Base-by-base conservation (phyloP, 139 green algal species). In the Yamagishiella unicocca region DNA sequence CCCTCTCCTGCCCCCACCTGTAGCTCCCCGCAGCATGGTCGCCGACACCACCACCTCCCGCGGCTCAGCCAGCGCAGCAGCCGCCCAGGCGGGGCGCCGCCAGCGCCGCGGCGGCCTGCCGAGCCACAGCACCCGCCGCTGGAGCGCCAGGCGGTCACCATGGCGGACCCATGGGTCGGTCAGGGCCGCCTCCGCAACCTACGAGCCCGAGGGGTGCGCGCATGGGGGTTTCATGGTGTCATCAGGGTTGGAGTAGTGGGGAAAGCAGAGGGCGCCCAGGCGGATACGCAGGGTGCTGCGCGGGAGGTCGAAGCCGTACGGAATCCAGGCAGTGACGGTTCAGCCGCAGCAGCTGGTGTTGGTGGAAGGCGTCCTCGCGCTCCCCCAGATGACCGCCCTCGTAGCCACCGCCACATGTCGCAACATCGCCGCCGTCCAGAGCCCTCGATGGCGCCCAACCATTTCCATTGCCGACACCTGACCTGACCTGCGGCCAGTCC, bases 101-200 rank as follows among this genome's bases (percentile, higher is more conserved):
- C 96, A 98, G 3, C 95, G 84, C 24, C 94, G 83, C 4, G 96
- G 96, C 25, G 94, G 95, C 87, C 96, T 97, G n/a, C 92, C 92
- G 72, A 98, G 92, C 31, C 94, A 89, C 88, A 98, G 91, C 42
- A 96, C 84, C 19, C 95, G 93, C 50, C 96, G 92, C 89, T 97
- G 94, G 70, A 91, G 81, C 12, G 46, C 73, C 53, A 93, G 67
- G 24, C 67, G 53, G 76, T 96, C 92, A 19, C 96, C 96, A 46
- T 90, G 82, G 29, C 89, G 89, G 61, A 98, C 91, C 91, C 91
- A 95, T 8, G 88, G 74, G 88, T 98, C 96, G 7, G 90, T 91
- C 64, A 98, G 88, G 0, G 92, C 92, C 5, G 92, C 87, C 87
- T 98, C 95, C 5, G 93, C 94, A 5, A 92, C 81, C 89, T 94